These are phyloP conservation scores for Pisolithus sp. DNA, from an alignment of 768 basidiomycete species.

Conservation along the genomic window DNA sequence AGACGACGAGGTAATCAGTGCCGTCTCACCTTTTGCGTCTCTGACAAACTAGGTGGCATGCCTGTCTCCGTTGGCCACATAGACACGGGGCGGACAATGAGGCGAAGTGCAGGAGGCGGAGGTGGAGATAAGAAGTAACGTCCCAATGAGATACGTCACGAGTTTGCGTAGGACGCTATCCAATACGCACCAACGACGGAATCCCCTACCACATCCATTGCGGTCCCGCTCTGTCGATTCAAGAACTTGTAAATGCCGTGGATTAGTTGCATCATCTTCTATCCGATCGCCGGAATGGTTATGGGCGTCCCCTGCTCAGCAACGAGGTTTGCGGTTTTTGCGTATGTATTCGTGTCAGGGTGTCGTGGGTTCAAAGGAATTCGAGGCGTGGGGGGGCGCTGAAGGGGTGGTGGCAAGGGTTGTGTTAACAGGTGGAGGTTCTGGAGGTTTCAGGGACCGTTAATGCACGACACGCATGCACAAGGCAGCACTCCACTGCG, in stretches of 20 bases:
- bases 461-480: too few relatives aligned
- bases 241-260: conserved; percentile 1
- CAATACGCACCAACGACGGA: neutral
- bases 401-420: neutral
- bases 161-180: neutral
- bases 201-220: neutral
- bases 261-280: neutral
- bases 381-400: too few relatives aligned
- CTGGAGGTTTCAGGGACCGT: neutral
- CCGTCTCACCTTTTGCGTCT: neutral
- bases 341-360: too few relatives aligned
- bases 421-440: neutral
- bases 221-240: conserved; percentile 1
- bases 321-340: too few relatives aligned
- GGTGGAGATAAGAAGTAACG: neutral
- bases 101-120: neutral
- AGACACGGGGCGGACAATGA: neutral
- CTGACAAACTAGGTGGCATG: neutral
- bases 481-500: neutral
- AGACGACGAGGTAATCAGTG: neutral
- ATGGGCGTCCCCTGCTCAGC: neutral
- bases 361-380: too few relatives aligned
- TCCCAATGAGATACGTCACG: neutral
- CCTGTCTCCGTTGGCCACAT: neutral
- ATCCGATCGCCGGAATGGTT: neutral